Conservation (phyloP, 257 asterid genomes). For the Penstemon newberryi region DNA sequence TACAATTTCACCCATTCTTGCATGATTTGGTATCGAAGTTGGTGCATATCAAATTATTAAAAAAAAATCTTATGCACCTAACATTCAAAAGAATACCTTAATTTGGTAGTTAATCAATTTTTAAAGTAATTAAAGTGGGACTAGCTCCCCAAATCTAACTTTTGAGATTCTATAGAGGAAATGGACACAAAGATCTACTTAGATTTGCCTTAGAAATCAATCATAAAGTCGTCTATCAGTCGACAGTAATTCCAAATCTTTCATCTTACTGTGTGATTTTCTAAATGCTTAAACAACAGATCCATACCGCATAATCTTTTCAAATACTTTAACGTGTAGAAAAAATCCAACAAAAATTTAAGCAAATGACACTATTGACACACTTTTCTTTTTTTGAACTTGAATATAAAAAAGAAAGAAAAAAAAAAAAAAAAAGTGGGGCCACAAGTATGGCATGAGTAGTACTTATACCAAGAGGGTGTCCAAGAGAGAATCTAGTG, state of each 20-base stretch:
- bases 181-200: conserved; percentile 32
- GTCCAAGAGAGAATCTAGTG: conserved; percentile 50
- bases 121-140: conserved; percentile 35
- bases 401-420: neutral
- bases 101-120: conserved; percentile 31
- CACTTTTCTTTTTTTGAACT: neutral
- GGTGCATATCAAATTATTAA: conserved; percentile 2
- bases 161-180: conserved; percentile 35
- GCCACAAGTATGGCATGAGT: conserved; percentile 36
- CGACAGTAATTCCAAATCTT: conserved; percentile 26
- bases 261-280: neutral
- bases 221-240: conserved; percentile 19
- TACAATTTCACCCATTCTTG: conserved; percentile 23
- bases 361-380: neutral
- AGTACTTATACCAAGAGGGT: conserved; percentile 30
- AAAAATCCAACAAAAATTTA: neutral
- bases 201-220: conserved; percentile 28
- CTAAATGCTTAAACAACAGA: neutral
- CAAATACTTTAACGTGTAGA: neutral
- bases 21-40: neutral
- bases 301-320: neutral
- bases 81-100: conserved; percentile 30
- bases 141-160: conserved; percentile 25
- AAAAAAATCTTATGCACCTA: conserved; percentile 4
- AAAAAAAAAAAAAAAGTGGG: neutral